Evolutionary conservation across 1,284 basidiomycete species (phyloP).

Genomic region (Trichosporon sp.): DNA sequence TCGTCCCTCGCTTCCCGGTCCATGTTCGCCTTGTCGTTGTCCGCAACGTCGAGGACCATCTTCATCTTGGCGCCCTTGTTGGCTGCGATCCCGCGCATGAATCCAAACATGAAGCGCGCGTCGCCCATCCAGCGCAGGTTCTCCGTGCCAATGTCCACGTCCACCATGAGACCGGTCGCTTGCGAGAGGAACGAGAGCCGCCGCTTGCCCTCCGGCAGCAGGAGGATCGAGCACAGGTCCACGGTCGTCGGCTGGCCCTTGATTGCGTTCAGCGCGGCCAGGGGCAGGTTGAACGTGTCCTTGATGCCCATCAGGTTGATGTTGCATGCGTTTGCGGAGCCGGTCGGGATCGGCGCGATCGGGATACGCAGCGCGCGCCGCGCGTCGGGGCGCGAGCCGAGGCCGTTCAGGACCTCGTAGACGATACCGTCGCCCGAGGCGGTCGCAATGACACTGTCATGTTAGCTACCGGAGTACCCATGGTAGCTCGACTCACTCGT

Average conservation of each 20-base stretch:
- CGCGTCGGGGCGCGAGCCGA: conserved; percentile 72
- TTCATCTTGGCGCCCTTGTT: conserved; percentile 70
- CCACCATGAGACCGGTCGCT: conserved; percentile 87
- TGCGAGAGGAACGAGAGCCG: conserved; percentile 87
- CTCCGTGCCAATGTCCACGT: conserved; percentile 82
- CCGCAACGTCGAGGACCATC: conserved; percentile 70
- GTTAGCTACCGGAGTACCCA: conserved; percentile 12
- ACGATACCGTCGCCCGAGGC: conserved; percentile 88
- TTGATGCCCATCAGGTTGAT: conserved; percentile 56
- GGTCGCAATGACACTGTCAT: conserved; percentile 66
- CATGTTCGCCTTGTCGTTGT: conserved; percentile 75
- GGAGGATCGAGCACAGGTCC: conserved; percentile 75
- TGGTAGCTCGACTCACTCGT: conserved; percentile 60
- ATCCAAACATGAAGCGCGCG: conserved; percentile 80
- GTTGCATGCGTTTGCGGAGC: conserved; percentile 57
- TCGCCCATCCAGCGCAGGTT: conserved; percentile 92
- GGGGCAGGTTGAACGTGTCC: conserved; percentile 72
- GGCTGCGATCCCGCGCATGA: conserved; percentile 71
- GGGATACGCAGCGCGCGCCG: conserved; percentile 72
- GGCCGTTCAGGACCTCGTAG: conserved; percentile 91
- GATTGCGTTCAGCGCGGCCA: conserved; percentile 79
- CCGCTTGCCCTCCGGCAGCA: conserved; percentile 43
- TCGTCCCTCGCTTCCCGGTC: conserved; percentile 46
- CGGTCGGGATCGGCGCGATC: conserved; percentile 83
- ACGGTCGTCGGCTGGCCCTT: conserved; percentile 79